These are phyloP conservation scores for Mrakia hoshinonis DNA, from an alignment of 768 basidiomycete genomes.

Conservation along the genomic window DNA sequence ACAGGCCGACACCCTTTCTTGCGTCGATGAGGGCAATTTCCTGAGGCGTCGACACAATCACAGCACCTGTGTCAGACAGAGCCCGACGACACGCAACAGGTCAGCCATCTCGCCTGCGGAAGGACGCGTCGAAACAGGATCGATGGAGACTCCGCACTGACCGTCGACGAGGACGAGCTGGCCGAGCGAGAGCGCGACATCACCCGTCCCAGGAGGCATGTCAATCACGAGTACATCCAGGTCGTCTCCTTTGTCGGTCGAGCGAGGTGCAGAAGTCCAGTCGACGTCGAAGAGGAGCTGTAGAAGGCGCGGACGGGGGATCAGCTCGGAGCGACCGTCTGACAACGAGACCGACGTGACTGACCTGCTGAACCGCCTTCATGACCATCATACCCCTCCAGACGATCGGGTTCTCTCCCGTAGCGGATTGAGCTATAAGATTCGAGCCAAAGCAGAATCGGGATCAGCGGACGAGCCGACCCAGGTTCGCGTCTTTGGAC, in stretches of 20 bases:
- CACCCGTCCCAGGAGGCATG: constrained; percentile 95
- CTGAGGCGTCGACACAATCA: constrained; percentile 93
- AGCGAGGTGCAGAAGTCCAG: constrained; percentile 47
- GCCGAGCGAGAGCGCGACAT: constrained; percentile 83
- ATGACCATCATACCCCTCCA: constrained; percentile 99
- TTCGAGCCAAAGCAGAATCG: neutral
- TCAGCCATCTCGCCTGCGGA: too few relatives aligned
- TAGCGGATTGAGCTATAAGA: constrained; percentile 44
- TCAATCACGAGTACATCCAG: constrained; percentile 85
- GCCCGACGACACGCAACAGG: too few relatives aligned
- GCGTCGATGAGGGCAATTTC: constrained; percentile 87
- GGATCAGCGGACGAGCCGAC: neutral
- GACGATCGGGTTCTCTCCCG: constrained; percentile 67
- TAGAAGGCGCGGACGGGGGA: neutral
- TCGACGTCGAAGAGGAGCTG: constrained; percentile 84
- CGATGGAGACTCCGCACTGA: too few relatives aligned
- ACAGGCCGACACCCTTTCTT: constrained; percentile 84
- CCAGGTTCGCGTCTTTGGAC: neutral
- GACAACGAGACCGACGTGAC: too few relatives aligned
- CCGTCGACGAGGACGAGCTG: constrained; percentile 79
- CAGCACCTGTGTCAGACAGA: too few relatives aligned
- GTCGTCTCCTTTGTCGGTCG: constrained; percentile 41
- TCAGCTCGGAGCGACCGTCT: too few relatives aligned
- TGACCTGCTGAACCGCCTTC: constrained; percentile 80
- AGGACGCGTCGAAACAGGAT: too few relatives aligned